Evolutionary conservation across 1,284 basidiomycete species (phyloP).

Genomic region (Inonotus obliquus): DNA sequence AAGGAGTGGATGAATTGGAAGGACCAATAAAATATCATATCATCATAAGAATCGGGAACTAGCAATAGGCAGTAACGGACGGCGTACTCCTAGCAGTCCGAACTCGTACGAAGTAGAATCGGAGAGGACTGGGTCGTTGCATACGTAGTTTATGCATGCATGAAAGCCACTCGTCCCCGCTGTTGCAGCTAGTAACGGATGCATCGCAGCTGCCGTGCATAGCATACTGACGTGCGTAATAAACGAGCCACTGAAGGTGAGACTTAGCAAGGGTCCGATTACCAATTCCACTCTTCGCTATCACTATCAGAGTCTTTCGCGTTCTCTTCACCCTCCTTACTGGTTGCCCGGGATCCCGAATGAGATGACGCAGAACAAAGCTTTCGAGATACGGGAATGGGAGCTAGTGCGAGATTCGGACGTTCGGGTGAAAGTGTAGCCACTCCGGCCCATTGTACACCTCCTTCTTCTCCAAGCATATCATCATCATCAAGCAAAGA

Average conservation of each 20-base stretch:
- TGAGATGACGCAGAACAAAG: neutral
- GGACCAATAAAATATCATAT: too few species aligned
- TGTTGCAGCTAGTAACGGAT: neutral
- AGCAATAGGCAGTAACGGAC: too few species aligned
- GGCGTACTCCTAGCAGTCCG: too few species aligned
- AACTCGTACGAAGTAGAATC: too few species aligned
- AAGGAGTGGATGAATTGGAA: too few species aligned
- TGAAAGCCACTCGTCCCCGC: too few species aligned
- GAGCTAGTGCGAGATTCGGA: slow-evolving; percentile 21
- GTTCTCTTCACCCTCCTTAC: slow-evolving; percentile 20
- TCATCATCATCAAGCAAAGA: slow-evolving; percentile 16
- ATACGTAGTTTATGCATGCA: too few species aligned
- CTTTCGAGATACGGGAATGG: neutral
- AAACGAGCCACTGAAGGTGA: neutral
- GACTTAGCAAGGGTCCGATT: slow-evolving; percentile 12
- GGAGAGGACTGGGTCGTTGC: too few species aligned
- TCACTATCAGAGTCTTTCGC: slow-evolving; percentile 30
- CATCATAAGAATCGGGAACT: too few species aligned
- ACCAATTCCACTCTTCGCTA: slow-evolving; percentile 65
- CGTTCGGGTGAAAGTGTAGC: slow-evolving; percentile 13
- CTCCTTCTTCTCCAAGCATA: neutral
- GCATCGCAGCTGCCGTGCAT: neutral
- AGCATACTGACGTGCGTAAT: neutral
- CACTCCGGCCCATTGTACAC: slow-evolving; percentile 2
- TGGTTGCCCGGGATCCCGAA: slow-evolving; percentile 6